Percentiles rank a stretch among this genome's conserved stretches.
These are phyloP conservation scores for Penicillium sp. DNA, from an alignment of 2,329 filamentous ascomycete genomes.

Conservation along the genomic window DNA sequence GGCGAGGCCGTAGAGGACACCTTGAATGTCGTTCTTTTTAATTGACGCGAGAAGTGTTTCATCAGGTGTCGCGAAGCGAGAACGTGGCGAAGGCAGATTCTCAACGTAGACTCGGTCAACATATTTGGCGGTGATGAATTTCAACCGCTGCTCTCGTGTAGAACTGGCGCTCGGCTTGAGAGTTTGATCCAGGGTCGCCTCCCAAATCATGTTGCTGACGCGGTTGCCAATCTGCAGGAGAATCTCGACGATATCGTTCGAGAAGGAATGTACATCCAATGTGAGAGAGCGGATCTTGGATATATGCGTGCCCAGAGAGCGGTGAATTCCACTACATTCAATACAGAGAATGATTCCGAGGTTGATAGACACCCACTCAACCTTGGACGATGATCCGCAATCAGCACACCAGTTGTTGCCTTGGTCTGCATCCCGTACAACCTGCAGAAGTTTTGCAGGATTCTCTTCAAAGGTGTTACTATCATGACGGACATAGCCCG, in stretches of 20 bases:
- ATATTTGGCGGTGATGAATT: constrained; percentile 94
- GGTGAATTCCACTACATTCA: constrained; percentile 95
- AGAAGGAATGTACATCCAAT: constrained; percentile 93
- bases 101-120: constrained; percentile 80
- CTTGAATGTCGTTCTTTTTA: constrained; percentile 93
- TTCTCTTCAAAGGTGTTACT: constrained; percentile 77
- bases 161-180: constrained; percentile 74
- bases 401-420: constrained; percentile 94
- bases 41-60: constrained; percentile 89
- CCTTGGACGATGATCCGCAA: constrained; percentile 85
- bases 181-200: constrained; percentile 73
- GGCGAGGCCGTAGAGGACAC: constrained; percentile 87
- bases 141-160: constrained; percentile 84
- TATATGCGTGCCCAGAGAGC: constrained; percentile 94
- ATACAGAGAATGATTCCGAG: constrained; percentile 95
- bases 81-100: constrained; percentile 68
- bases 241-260: constrained; percentile 92
- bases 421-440: constrained; percentile 84
- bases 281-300: constrained; percentile 96
- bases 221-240: constrained; percentile 89
- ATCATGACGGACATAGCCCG: constrained; percentile 66
- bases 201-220: constrained; percentile 95
- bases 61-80: constrained; percentile 74
- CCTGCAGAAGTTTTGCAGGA: constrained; percentile 80
- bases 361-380: constrained; percentile 99